Conservation (phyloP, 139 green algal genomes). For the Chlorella ohadii region DNA sequence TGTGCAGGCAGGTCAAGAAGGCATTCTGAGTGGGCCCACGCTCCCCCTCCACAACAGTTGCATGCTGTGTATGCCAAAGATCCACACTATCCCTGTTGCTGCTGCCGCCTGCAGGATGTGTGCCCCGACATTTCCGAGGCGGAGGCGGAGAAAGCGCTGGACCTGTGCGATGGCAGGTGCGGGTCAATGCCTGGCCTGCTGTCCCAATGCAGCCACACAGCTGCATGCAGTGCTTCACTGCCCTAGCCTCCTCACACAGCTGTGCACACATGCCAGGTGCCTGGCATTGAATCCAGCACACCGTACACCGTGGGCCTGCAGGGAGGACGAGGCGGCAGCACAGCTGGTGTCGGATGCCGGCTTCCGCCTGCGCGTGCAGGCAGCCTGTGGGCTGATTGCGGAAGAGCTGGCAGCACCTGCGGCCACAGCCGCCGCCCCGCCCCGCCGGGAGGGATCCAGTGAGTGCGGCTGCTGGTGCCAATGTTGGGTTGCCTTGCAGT, state of each 20-base stretch:
- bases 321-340: slow-evolving; percentile 74
- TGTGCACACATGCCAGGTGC: not conserved
- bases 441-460: no score
- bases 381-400: not conserved
- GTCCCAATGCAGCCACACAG: not conserved
- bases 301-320: not conserved
- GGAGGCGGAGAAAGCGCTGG: slow-evolving; percentile 65
- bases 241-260: no score
- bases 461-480: no score
- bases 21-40: no score
- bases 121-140: slow-evolving; percentile 66
- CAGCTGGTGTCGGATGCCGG: slow-evolving; percentile 59
- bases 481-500: no score
- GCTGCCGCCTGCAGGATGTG: slow-evolving; percentile 41
- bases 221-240: not conserved
- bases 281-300: no score
- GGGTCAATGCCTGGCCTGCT: not conserved
- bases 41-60: no score
- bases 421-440: not conserved
- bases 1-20: no score
- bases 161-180: slow-evolving; percentile 71
- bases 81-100: no score
- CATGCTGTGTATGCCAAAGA: no score
- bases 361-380: slow-evolving; percentile 54
- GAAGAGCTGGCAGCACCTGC: not conserved